phyloP scores from a whole-genome alignment of 2,329 filamentous ascomycete species.

The Allantophomopsis lycopodina region DNA sequence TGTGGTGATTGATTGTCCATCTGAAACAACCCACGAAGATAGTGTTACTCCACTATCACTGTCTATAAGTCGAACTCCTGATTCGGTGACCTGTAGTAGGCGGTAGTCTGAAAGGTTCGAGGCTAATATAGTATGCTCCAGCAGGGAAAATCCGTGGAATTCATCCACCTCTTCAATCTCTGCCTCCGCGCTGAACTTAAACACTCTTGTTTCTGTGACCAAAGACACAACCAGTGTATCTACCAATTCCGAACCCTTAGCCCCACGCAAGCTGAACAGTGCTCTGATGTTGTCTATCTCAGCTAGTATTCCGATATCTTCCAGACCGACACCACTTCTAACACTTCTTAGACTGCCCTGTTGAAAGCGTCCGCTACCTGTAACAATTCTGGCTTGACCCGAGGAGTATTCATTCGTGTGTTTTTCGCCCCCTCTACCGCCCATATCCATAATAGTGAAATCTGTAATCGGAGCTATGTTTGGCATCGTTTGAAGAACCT shows the following conservation, averaged over 20 bases:
- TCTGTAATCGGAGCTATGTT: constrained; percentile 91
- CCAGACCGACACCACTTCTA: constrained; percentile 82
- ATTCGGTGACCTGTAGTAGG: constrained; percentile 65
- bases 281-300: constrained; percentile 64
- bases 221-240: constrained; percentile 74
- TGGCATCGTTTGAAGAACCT: constrained; percentile 58
- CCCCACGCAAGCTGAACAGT: constrained; percentile 53
- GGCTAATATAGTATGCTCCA: constrained; percentile 58
- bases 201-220: constrained; percentile 70
- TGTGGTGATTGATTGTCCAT: constrained; percentile 52
- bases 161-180: constrained; percentile 77
- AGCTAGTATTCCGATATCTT: constrained; percentile 71
- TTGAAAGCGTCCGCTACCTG: constrained; percentile 79
- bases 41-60: constrained; percentile 37
- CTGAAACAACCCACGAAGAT: constrained; percentile 41
- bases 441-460: constrained; percentile 93
- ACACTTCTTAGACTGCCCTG: constrained; percentile 85
- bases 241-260: constrained; percentile 29
- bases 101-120: constrained; percentile 48
- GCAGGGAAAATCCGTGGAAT: constrained; percentile 58
- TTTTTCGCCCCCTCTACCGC: constrained; percentile 64
- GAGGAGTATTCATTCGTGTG: constrained; percentile 87
- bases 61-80: constrained; percentile 47
- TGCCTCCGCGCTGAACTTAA: constrained; percentile 59
- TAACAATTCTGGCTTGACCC: constrained; percentile 85